Conservation (phyloP, 768 basidiomycete genomes). For the Mycena polygramma region DNA sequence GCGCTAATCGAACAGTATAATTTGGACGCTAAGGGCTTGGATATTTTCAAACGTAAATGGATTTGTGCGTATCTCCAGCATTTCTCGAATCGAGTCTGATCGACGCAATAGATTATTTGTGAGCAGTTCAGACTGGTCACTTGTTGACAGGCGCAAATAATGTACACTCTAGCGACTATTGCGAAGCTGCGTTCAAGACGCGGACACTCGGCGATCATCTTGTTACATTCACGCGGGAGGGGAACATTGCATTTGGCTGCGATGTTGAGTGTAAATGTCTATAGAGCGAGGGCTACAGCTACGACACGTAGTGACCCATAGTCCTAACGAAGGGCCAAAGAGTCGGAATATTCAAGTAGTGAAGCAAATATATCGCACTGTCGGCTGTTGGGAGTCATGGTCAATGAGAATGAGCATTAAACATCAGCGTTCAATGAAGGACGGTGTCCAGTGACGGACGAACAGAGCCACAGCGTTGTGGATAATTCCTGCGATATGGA, state of each 20-base stretch:
- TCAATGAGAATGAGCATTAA: no score
- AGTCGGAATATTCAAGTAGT: no score
- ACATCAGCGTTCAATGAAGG: no score
- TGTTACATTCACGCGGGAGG: slow-evolving; percentile 38
- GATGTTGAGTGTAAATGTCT: neutral
- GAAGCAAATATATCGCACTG: no score
- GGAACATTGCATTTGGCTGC: slow-evolving; percentile 37
- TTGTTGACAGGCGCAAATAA: neutral
- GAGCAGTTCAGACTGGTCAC: neutral
- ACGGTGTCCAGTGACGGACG: no score
- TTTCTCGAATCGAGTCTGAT: neutral
- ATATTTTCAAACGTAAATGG: slow-evolving; percentile 36
- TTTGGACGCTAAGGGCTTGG: slow-evolving; percentile 24
- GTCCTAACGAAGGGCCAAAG: no score
- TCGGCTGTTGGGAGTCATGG: no score
- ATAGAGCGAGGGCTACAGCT: no score
- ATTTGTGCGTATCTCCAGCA: slow-evolving; percentile 28
- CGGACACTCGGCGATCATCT: slow-evolving; percentile 38
- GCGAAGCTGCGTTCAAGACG: slow-evolving; percentile 37
- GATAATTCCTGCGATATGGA: no score
- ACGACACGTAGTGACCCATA: no score
- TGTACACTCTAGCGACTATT: slow-evolving; percentile 29
- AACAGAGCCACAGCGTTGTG: no score
- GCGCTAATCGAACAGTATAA: slow-evolving; percentile 58
- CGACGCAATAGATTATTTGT: slow-evolving; percentile 31